These are phyloP conservation scores for Fusarium circinatum DNA, from an alignment of 2,329 filamentous ascomycete genomes.

Conservation along the genomic window DNA sequence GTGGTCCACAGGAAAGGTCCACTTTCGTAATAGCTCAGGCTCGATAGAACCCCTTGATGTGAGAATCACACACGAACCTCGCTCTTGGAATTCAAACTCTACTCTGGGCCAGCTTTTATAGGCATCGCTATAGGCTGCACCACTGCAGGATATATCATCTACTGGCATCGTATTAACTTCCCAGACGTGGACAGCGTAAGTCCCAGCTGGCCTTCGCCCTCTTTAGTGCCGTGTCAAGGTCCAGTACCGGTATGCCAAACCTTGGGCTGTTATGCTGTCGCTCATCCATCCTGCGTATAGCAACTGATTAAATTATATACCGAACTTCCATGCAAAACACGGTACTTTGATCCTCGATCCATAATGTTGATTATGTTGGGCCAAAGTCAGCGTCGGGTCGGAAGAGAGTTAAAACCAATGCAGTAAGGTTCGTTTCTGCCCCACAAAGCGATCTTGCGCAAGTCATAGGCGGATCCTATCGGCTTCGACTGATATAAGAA, in stretches of 20 bases:
- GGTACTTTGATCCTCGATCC: background rate
- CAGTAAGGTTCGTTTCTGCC: slow-evolving; percentile 8
- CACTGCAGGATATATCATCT: background rate
- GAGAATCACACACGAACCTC: background rate
- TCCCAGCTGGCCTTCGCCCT: background rate
- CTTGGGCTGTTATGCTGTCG: background rate
- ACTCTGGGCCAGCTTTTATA: background rate
- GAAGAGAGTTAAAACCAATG: background rate
- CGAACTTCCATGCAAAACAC: background rate
- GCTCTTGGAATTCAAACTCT: background rate
- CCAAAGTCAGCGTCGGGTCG: background rate
- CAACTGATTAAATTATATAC: background rate
- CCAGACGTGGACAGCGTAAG: background rate
- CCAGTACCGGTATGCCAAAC: background rate
- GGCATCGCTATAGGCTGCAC: too few species aligned
- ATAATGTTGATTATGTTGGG: background rate
- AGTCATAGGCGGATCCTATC: background rate
- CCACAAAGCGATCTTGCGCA: slow-evolving; percentile 9
- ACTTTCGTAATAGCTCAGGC: slow-evolving; percentile 11
- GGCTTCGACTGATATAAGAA: slow-evolving; percentile 17
- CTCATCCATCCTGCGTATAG: background rate
- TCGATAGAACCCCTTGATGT: background rate
- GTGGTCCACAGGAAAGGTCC: slow-evolving; percentile 6
- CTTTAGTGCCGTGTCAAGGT: background rate
- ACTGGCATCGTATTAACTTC: background rate